phyloP scores from a whole-genome alignment of 345 rosid genomes.

The Eutrema japonicum region DNA sequence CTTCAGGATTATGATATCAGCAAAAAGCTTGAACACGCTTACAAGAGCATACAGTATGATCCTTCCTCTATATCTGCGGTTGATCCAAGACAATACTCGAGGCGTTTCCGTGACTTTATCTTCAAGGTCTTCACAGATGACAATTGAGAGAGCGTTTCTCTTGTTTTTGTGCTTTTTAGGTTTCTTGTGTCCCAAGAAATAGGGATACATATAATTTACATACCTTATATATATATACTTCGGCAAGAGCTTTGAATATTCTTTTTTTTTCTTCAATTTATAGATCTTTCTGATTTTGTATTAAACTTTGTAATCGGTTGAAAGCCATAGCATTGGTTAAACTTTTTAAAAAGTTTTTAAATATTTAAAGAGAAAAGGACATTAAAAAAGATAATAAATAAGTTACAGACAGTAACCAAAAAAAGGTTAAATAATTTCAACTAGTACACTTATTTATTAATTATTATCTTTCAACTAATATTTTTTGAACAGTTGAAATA shows the following conservation, averaged over 20 bases:
- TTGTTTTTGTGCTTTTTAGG: neutral
- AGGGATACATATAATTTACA: neutral
- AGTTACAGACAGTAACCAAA: too few species aligned
- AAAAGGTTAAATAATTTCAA: too few species aligned
- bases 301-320: slow-evolving; percentile 8
- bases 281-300: slow-evolving; percentile 22
- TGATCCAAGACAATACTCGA: slow-evolving; percentile 83
- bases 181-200: slow-evolving; percentile 34
- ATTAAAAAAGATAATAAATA: too few species aligned
- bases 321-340: slow-evolving; percentile 19
- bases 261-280: neutral
- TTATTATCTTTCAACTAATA: neutral
- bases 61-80: slow-evolving; percentile 85
- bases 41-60: slow-evolving; percentile 83
- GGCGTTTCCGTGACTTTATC: slow-evolving; percentile 82
- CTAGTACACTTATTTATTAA: too few species aligned
- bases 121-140: slow-evolving; percentile 73
- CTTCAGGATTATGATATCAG: slow-evolving; percentile 92
- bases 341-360: neutral
- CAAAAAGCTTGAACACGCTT: slow-evolving; percentile 92
- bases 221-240: neutral
- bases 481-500: neutral
- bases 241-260: too few species aligned
- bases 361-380: too few species aligned
- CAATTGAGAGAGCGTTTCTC: slow-evolving; percentile 17